Evolutionary conservation across 345 rosid genomes (phyloP).

Genomic region (Citrus maxima): DNA sequence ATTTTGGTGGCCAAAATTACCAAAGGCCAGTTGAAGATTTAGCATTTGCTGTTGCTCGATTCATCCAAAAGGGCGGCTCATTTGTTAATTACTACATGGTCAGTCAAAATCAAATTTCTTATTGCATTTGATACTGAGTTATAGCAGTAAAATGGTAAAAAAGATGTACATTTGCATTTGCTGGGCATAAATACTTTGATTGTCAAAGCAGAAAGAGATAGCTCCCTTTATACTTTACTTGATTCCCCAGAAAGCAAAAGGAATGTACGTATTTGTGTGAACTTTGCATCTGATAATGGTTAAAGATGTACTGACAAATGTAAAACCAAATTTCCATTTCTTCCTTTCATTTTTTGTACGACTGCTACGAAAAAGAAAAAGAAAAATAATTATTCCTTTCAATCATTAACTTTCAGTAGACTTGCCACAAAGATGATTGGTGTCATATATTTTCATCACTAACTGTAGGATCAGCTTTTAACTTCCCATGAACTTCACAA

Average conservation of each 20-base stretch:
- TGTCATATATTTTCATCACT: neutral
- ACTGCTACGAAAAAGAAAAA: no score
- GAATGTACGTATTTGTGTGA: neutral
- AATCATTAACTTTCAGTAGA: neutral
- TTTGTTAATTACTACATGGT: conserved; percentile 71
- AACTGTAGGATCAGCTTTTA: neutral
- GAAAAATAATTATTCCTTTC: neutral
- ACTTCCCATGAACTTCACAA: neutral
- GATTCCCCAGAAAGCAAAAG: conserved; percentile 5
- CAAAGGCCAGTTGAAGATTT: conserved; percentile 62
- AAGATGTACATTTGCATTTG: neutral
- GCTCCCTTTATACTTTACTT: conserved; percentile 18
- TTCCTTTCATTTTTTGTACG: neutral
- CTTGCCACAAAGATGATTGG: neutral
- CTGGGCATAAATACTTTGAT: neutral
- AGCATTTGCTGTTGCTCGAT: conserved; percentile 72
- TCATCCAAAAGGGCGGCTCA: conserved; percentile 66
- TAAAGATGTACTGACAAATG: neutral
- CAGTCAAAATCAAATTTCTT: conserved; percentile 6
- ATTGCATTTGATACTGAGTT: no score
- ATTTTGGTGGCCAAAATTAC: conserved; percentile 52
- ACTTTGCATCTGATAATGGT: conserved; percentile 17
- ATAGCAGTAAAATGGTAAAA: neutral
- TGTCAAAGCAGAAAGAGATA: neutral
- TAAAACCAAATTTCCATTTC: neutral